Base-by-base conservation (phyloP, 192 early-diverging fungal species). In the Coemansia sp. region DNA sequence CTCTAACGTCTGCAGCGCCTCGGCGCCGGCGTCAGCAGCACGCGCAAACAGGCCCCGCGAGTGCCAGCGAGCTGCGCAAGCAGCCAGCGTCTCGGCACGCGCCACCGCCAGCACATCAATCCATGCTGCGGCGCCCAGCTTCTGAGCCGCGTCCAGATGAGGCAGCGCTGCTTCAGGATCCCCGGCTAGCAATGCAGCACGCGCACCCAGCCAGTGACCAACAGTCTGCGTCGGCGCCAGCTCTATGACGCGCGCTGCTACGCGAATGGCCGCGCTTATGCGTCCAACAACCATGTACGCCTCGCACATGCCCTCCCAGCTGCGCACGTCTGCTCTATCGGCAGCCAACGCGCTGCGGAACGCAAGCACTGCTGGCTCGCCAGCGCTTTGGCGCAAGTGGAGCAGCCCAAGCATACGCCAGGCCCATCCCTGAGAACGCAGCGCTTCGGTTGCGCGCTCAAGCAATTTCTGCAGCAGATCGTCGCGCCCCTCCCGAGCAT, bases 281-380 rank as follows among this genome's bases (percentile, higher is more conserved):
- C 88, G 84, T 2, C 92, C 92, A 50, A 87, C 87, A 7, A 81
- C 84, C 36, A 84, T 73, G 56, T 93, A 93, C 5, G 89, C 85
- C 61, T 93, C 90, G 45, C 88, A 89, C 36, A 93, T 78, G 14
- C 90, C 90, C 78, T 94, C 82, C 95, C 95, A 92, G 65, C 79
- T 48, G 83, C 88, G 33, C 55, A 82, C 56, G 63, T 92, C 85
- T 3, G 84, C 82, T 25, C 88, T 67, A 63, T 92, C 87, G 0
- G 89, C 81, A n/a, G 92, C 85, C 48, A 99, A 71, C 0, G 92
- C 88, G 32, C 83, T 89, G 77, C 96, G 95, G 66, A 99, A 94
- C 5, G 86, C 82, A 17, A 69, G 63, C 30, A 89, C 89, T 2
- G 91, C 89, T 1, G 84, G 83, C 5, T 79, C 60, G 69, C 81